Percentiles rank a stretch among this genome's conserved stretches.
Evolutionary conservation across 495 filamentous ascomycete species (phyloP).

Genomic region (Neurospora sublineolata): DNA sequence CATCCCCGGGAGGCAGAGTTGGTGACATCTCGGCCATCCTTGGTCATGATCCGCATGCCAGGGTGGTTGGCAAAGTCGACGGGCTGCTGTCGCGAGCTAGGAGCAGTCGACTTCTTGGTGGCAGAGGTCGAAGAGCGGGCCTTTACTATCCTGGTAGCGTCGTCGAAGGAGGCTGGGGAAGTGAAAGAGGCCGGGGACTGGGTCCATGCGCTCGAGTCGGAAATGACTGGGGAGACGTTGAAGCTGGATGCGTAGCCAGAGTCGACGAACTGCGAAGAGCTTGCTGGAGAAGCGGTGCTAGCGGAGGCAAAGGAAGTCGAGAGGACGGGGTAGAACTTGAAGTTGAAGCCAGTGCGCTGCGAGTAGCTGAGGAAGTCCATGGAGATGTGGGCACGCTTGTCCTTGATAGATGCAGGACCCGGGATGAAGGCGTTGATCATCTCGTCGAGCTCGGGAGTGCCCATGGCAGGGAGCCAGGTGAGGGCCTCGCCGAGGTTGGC

Average conservation of each 20-base stretch:
- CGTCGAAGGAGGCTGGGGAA: constrained; percentile 10
- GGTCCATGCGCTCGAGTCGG: constrained; percentile 29
- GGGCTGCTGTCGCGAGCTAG: constrained; percentile 16
- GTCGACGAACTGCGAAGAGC: constrained; percentile 25
- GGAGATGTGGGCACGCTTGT: constrained; percentile 42
- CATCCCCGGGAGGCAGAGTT: constrained; percentile 44
- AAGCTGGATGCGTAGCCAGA: constrained; percentile 34
- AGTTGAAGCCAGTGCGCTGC: constrained; percentile 30
- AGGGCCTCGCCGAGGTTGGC: constrained; percentile 36
- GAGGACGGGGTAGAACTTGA: constrained; percentile 41
- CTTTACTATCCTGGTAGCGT: constrained; percentile 3
- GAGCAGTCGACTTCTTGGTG: constrained; percentile 14
- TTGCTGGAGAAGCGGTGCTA: constrained; percentile 26
- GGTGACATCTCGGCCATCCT: constrained; percentile 44
- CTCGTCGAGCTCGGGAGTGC: constrained; percentile 40
- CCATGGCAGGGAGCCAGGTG: constrained; percentile 42
- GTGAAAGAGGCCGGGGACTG: constrained; percentile 17
- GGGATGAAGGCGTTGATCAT: constrained; percentile 41
- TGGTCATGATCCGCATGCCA: constrained; percentile 49
- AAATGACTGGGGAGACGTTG: constrained; percentile 30
- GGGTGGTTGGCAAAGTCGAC: constrained; percentile 37
- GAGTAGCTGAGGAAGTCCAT: constrained; percentile 42
- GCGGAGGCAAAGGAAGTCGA: constrained; percentile 22
- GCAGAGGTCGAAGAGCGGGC: constrained; percentile 7
- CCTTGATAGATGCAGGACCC: constrained; percentile 35